Evolutionary conservation across 2,329 filamentous ascomycete genomes (phyloP).

Genomic region (Albophoma yamanashiensis): DNA sequence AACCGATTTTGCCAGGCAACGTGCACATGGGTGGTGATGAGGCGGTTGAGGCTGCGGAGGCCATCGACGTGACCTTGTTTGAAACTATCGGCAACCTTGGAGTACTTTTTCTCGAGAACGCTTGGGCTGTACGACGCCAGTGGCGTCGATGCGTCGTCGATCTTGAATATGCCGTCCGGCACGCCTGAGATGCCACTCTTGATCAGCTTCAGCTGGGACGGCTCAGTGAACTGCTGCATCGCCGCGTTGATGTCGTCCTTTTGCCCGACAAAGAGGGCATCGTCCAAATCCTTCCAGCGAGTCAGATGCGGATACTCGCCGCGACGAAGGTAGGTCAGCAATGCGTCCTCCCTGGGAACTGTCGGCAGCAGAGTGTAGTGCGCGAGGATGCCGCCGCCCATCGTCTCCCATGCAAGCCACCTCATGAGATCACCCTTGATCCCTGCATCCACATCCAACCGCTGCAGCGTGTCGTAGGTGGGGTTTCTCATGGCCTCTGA

Average conservation of each 20-base stretch:
- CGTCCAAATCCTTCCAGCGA: slow-evolving; percentile 60
- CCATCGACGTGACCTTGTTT: slow-evolving; percentile 46
- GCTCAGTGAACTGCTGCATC: slow-evolving; percentile 49
- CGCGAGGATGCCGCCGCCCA: slow-evolving; percentile 73
- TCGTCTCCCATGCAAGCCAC: slow-evolving; percentile 89
- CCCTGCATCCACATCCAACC: slow-evolving; percentile 44
- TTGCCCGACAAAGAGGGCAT: slow-evolving; percentile 62
- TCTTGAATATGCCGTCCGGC: slow-evolving; percentile 46
- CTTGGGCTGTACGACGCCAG: slow-evolving; percentile 68
- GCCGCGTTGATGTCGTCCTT: slow-evolving; percentile 52
- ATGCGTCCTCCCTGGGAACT: slow-evolving; percentile 59
- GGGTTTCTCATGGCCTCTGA: slow-evolving; percentile 78
- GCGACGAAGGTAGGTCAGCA: slow-evolving; percentile 62
- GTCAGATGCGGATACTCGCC: slow-evolving; percentile 67
- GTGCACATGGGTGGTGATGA: slow-evolving; percentile 82
- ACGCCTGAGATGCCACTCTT: slow-evolving; percentile 55
- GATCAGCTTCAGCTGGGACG: slow-evolving; percentile 40
- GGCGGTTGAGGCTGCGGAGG: slow-evolving; percentile 53
- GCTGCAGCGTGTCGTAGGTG: slow-evolving; percentile 60
- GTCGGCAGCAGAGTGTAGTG: slow-evolving; percentile 80
- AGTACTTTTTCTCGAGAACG: slow-evolving; percentile 55
- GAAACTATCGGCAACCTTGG: slow-evolving; percentile 53
- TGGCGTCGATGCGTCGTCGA: slow-evolving; percentile 53
- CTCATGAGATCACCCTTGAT: slow-evolving; percentile 64
- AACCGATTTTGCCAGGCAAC: slow-evolving; percentile 75